These are phyloP conservation scores for Elsinoe arachidis DNA, from an alignment of 2,329 filamentous ascomycete genomes.

Conservation along the genomic window DNA sequence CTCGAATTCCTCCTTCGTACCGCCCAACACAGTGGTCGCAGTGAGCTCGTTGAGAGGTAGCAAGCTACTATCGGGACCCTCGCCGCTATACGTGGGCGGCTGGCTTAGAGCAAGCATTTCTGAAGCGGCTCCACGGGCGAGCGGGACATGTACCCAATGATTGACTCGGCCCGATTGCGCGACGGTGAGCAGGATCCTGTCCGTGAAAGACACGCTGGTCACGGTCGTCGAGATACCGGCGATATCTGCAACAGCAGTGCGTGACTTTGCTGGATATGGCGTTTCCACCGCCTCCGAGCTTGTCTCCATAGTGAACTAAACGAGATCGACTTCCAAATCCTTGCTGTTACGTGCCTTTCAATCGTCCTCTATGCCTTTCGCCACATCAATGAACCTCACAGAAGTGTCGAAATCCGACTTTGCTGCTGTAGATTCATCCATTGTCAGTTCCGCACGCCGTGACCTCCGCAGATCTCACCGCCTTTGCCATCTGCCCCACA, in stretches of 20 bases:
- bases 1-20: slow-evolving; percentile 71
- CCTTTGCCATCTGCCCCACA: neutral
- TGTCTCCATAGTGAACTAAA: slow-evolving; percentile 28
- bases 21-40: slow-evolving; percentile 78
- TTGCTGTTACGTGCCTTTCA: neutral
- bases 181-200: slow-evolving; percentile 85
- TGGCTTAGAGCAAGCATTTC: slow-evolving; percentile 51
- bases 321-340: neutral
- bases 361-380: neutral
- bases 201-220: slow-evolving; percentile 64
- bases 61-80: slow-evolving; percentile 34
- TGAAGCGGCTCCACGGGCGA: slow-evolving; percentile 55
- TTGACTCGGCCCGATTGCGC: slow-evolving; percentile 76
- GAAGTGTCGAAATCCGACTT: neutral
- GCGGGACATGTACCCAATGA: slow-evolving; percentile 89
- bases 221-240: slow-evolving; percentile 64
- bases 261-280: slow-evolving; percentile 44
- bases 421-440: too few species aligned
- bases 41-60: slow-evolving; percentile 77
- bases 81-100: slow-evolving; percentile 45
- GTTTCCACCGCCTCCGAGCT: slow-evolving; percentile 37
- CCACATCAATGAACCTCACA: too few species aligned
- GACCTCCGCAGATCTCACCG: neutral
- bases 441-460: too few species aligned
- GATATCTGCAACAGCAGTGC: slow-evolving; percentile 49